Base-by-base conservation (phyloP, 352 stramenopile species). In the Nothophytophthora sp. region DNA sequence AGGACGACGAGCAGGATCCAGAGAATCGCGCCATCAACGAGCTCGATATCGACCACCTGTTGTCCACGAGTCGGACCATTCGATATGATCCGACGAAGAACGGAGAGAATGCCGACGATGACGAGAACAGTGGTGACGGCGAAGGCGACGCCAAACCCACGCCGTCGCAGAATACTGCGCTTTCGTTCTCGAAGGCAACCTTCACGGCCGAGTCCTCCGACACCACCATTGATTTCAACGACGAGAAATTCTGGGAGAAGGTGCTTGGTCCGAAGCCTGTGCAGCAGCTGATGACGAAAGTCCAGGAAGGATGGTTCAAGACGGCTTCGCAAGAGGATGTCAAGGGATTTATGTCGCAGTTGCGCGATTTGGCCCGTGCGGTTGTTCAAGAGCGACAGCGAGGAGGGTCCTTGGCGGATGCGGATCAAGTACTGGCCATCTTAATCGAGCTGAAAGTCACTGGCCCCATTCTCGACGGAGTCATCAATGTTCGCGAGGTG, bases 1-100 rank as follows among this genome's bases (percentile, higher is more conserved):
- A 99, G 67, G 92, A 99, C 50, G 96, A 99, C 44, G 96, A 99
- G 41, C 66, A 90, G 49, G 85, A 95, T 36, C 82, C 86, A 1
- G 86, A 96, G 41, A 96, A 96, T 54, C 76, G 76, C 32, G 84
- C 84, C 10, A 94, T 96, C 55, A 94, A 95, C 55, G 86, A 96
- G 53, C 79, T 95, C 6, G 86, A 95, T 66, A 96, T 96, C 50
- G 85, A 96, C 38, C 76, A 94, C 44, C 48, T 96, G 19, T 55
- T 96, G 29, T 90, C 73, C 2, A 88, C 62, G 7, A 94, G 83
- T 88, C 82, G 84, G 48, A 96, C 86, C 9, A 94, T 96, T 57
- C 79, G 83, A 8, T 96, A 96, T 59, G 86, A 95, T 46, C 81
- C 85, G 0, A 92, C 83, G 0, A 68, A 74, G 42, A 49, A 40